Base-by-base conservation (phyloP, 495 filamentous ascomycete species). In the Parmelia sp. region DNA sequence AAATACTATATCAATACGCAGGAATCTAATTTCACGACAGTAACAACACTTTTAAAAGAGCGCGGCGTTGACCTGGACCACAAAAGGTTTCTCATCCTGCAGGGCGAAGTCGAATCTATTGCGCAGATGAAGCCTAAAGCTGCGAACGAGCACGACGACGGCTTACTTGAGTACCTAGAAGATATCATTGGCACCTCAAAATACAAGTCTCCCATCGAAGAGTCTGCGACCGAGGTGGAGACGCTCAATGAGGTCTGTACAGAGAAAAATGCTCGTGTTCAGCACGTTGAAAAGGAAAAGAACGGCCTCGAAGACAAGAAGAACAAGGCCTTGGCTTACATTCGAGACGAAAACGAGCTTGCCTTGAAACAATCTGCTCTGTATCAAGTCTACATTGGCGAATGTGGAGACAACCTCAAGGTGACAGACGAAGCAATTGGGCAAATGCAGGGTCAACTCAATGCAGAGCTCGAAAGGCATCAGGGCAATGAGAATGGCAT, bases 71-170 rank as follows among this genome's bases (percentile, higher is more conserved):
- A 98, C 76, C 82, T 98, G 36, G 95, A 98, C 69, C 94, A 98
- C 77, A 98, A 98, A 78, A 91, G 94, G 42, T 98, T 98, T 74
- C 76, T 98, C 51, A 98, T 98, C 72, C 77, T 98, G 57, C 94
- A 98, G 75, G 94, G 94, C 66, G 94, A 98, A 74, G 94, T 98
- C 63, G 94, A 98, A 72, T 96, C 92, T 0, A 98, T 98, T 69
- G 93, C 94, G 33, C 94, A 98, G 77, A 98, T 98, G 94, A 98
- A 97, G 75, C 83, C 94, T 1, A 98, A 98, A 74, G 94, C 95
- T 5, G 87, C 81, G 29, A 90, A 89, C 66, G 94, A 97, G 69
- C 92, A 96, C 68, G 94, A 98, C 68, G 94, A 98, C 71, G 94
- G 94, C 23, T 82, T 98, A 33, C 80, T 98, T 31, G 94, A 98